These are phyloP conservation scores for Miamiensis avidus DNA, from an alignment of 169 alveolate genomes.

Conservation along the genomic window DNA sequence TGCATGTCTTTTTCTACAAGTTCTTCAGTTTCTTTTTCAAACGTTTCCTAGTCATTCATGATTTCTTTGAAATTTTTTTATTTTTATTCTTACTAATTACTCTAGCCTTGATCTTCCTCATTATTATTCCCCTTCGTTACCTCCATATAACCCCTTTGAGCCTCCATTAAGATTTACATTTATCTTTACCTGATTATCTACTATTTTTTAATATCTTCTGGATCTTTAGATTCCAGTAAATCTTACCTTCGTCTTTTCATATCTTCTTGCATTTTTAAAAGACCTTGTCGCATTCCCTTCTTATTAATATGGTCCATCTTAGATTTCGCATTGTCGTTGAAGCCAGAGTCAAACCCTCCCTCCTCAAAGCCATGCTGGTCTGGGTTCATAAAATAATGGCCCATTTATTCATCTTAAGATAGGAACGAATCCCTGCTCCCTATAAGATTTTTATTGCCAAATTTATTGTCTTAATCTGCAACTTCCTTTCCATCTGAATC, in stretches of 20 bases:
- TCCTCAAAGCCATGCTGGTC: not conserved
- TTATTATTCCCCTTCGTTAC: not conserved
- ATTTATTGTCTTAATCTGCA: not conserved
- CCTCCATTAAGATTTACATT: not conserved
- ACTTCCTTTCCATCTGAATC: not conserved
- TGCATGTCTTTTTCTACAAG: not conserved
- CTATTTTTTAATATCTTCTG: not conserved
- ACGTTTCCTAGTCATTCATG: not conserved
- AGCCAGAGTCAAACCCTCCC: not conserved
- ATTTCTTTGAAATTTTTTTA: too few species aligned
- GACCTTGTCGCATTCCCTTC: not conserved
- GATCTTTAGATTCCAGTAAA: too few species aligned
- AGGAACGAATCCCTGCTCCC: not conserved
- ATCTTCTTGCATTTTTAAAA: not conserved
- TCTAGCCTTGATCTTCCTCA: not conserved
- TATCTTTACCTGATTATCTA: not conserved
- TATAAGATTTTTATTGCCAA: too few species aligned
- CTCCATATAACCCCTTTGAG: not conserved
- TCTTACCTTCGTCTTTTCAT: not conserved
- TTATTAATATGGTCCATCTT: not conserved
- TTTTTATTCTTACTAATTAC: not conserved
- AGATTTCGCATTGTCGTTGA: not conserved
- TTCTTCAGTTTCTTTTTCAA: not conserved
- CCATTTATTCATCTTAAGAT: not conserved
- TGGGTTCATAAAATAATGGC: too few species aligned